A percentile compares a stretch with the other conserved stretches of the same genome.
phyloP scores from a whole-genome alignment of 306 rosid genomes.

The Vachellia pachyceras region DNA sequence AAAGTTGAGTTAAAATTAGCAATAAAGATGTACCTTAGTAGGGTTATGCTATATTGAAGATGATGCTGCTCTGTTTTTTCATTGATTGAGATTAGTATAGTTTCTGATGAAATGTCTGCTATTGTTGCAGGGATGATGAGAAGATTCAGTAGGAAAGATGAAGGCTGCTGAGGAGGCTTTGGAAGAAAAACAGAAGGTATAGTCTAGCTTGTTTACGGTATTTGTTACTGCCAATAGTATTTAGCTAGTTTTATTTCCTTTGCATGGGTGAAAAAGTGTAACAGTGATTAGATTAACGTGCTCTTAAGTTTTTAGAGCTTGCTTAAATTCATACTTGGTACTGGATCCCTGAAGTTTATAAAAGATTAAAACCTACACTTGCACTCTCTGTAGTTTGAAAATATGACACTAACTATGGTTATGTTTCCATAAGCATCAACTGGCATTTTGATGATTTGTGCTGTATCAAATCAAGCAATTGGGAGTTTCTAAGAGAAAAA shows the following conservation, averaged over 20 bases:
- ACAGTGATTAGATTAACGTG: background rate
- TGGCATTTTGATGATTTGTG: background rate
- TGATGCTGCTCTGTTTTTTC: slow-evolving; percentile 5
- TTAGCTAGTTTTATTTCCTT: background rate
- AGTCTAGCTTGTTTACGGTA: slow-evolving; percentile 13
- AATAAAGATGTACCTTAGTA: background rate
- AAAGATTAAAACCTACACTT: background rate
- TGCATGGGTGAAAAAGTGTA: background rate
- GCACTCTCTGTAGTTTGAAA: background rate
- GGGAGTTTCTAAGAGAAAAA: background rate
- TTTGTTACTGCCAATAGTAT: slow-evolving; percentile 15
- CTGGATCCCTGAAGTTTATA: background rate
- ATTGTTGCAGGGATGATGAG: slow-evolving; percentile 75
- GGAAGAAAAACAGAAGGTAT: slow-evolving; percentile 84
- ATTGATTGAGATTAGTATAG: slow-evolving; percentile 36
- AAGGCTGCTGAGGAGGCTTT: slow-evolving; percentile 88
- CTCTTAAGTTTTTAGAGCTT: background rate
- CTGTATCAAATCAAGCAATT: background rate
- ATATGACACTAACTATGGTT: background rate
- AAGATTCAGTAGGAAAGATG: slow-evolving; percentile 77
- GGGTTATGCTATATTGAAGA: background rate
- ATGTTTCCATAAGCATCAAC: background rate
- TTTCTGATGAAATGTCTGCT: slow-evolving; percentile 48
- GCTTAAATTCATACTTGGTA: background rate
- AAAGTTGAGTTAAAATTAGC: background rate